Percentiles rank a stretch among this genome's conserved stretches.
Evolutionary conservation across 2,329 filamentous ascomycete species (phyloP).

Genomic region (Arthroderma sp.): DNA sequence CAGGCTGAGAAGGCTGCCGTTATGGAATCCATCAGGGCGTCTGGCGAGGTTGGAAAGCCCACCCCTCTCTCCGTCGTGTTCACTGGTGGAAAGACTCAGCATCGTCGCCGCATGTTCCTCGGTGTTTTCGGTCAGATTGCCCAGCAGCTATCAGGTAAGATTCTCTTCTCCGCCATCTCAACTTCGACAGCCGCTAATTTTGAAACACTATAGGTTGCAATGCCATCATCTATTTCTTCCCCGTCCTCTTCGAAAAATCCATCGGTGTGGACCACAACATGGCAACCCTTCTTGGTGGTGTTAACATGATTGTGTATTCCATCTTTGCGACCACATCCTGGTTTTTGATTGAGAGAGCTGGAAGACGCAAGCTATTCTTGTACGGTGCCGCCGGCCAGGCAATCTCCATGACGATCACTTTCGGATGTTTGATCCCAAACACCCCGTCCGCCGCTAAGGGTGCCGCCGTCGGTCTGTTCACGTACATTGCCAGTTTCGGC

Average conservation of each 20-base stretch:
- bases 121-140: slow-evolving; percentile 33
- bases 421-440: slow-evolving; percentile 28
- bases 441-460: slow-evolving; percentile 23
- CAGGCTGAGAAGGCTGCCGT: slow-evolving; percentile 32
- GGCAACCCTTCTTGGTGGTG: slow-evolving; percentile 36
- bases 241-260: slow-evolving; percentile 32
- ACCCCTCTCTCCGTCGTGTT: slow-evolving; percentile 41
- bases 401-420: slow-evolving; percentile 30
- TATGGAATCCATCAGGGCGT: slow-evolving; percentile 27
- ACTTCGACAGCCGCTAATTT: neutral
- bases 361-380: slow-evolving; percentile 34
- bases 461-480: slow-evolving; percentile 50
- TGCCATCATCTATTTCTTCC: slow-evolving; percentile 29
- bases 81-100: slow-evolving; percentile 30
- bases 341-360: slow-evolving; percentile 34
- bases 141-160: slow-evolving; percentile 27
- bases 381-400: slow-evolving; percentile 31
- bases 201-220: slow-evolving; percentile 25
- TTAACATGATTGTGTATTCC: slow-evolving; percentile 28
- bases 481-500: slow-evolving; percentile 58
- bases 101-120: slow-evolving; percentile 31
- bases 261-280: slow-evolving; percentile 30
- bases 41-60: slow-evolving; percentile 41
- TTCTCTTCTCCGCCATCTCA: neutral
- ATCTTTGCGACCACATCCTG: slow-evolving; percentile 26